phyloP scores from a whole-genome alignment of 305 asterid genomes.

The Rubia peregrina region DNA sequence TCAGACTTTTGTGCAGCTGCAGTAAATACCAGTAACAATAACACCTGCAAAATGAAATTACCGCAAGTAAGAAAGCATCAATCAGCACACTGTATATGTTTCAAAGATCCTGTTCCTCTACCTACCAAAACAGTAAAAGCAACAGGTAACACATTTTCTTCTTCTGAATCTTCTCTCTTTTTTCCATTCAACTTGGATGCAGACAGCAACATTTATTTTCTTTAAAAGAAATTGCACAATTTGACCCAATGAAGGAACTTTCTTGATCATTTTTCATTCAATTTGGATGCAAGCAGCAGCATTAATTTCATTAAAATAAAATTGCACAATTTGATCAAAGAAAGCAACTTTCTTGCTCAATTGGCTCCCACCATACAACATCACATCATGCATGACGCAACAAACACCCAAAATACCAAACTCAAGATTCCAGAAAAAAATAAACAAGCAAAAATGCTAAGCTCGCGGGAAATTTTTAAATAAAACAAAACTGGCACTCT shows the following conservation, averaged over 20 bases:
- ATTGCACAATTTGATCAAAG: neutral
- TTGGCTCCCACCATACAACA: neutral
- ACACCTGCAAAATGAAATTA: conserved; percentile 32
- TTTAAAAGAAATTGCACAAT: neutral
- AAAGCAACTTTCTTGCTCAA: neutral
- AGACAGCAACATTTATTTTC: neutral
- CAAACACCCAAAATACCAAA: neutral
- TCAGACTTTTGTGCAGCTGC: conserved; percentile 39
- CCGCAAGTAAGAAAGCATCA: neutral
- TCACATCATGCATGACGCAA: neutral
- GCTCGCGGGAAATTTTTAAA: neutral
- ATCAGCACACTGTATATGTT: too few relatives aligned
- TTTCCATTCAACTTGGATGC: neutral
- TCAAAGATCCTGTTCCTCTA: neutral
- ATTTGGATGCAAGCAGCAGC: neutral
- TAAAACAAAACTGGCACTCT: neutral
- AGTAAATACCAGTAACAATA: conserved; percentile 21
- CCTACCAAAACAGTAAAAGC: neutral
- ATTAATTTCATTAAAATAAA: neutral
- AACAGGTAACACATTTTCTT: neutral
- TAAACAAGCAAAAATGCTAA: neutral
- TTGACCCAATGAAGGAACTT: neutral
- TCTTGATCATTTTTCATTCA: neutral
- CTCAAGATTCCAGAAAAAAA: neutral
- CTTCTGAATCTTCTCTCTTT: neutral